Conservation (phyloP, 768 basidiomycete genomes). For the Pleurotus salmoneostramineus region DNA sequence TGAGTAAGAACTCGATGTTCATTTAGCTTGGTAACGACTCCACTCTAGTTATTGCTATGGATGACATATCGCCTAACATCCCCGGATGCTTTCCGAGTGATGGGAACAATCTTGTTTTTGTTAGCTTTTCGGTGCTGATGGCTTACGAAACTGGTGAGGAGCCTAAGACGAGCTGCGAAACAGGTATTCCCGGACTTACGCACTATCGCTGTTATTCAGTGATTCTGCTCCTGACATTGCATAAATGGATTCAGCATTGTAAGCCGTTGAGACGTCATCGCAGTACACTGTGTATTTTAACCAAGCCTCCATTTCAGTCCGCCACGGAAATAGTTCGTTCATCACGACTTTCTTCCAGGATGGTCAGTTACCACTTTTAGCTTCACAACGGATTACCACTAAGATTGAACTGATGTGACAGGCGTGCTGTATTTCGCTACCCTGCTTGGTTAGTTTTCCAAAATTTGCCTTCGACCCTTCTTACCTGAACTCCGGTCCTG, state of each 20-base stretch:
- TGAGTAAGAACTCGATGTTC: no score
- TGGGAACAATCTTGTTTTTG: constrained; percentile 12
- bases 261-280: background rate
- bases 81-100: constrained; percentile 11
- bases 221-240: background rate
- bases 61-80: constrained; percentile 3
- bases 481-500: background rate
- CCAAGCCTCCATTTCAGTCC: background rate
- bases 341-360: background rate
- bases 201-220: no score
- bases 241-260: background rate
- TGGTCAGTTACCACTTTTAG: no score
- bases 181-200: background rate
- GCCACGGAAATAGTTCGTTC: background rate
- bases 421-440: background rate
- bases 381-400: background rate
- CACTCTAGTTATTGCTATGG: constrained; percentile 6
- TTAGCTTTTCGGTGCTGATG: constrained; percentile 11
- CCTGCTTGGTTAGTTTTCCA: background rate
- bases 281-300: background rate
- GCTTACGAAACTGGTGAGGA: background rate
- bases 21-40: no score
- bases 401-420: background rate
- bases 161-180: background rate
- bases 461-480: background rate